A percentile compares a stretch with the other conserved stretches of the same genome.
Evolutionary conservation across 139 green algal species (phyloP).

Genomic region (Chlorokybus atmophyticus): DNA sequence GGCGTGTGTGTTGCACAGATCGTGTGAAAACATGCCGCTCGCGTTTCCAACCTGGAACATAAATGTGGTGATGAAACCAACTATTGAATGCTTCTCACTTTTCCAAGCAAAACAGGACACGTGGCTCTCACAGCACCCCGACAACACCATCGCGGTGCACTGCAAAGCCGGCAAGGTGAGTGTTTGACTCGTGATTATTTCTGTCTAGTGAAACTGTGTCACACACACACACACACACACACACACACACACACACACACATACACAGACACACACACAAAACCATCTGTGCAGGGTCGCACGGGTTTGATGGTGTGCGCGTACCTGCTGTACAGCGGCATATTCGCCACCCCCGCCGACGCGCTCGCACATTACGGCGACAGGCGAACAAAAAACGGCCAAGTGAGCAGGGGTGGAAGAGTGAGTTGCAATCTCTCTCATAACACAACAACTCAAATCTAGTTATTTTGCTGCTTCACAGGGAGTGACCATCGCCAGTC

Average conservation of each 20-base stretch:
- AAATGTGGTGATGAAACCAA: no score
- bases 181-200: background rate
- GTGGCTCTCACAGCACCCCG: slow-evolving; percentile 8
- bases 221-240: no score
- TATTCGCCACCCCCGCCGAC: background rate
- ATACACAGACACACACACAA: no score
- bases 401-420: background rate
- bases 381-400: slow-evolving; percentile 7
- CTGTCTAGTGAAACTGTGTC: no score
- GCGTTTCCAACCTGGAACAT: no score
- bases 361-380: slow-evolving; percentile 9
- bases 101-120: background rate
- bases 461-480: no score
- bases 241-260: no score
- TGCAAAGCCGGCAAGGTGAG: slow-evolving; percentile 21
- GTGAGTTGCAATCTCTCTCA: no score
- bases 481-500: slow-evolving; percentile 13
- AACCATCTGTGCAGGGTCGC: slow-evolving; percentile 1
- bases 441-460: no score
- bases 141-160: slow-evolving; percentile 17
- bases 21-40: no score
- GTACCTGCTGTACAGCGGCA: slow-evolving; percentile 12
- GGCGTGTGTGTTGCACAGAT: slow-evolving; percentile 1
- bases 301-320: slow-evolving; percentile 19
- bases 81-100: no score